A percentile compares a stretch with the other conserved stretches of the same genome.
phyloP scores from a whole-genome alignment of 2,329 filamentous ascomycete genomes.

The Cladosporium sp. region DNA sequence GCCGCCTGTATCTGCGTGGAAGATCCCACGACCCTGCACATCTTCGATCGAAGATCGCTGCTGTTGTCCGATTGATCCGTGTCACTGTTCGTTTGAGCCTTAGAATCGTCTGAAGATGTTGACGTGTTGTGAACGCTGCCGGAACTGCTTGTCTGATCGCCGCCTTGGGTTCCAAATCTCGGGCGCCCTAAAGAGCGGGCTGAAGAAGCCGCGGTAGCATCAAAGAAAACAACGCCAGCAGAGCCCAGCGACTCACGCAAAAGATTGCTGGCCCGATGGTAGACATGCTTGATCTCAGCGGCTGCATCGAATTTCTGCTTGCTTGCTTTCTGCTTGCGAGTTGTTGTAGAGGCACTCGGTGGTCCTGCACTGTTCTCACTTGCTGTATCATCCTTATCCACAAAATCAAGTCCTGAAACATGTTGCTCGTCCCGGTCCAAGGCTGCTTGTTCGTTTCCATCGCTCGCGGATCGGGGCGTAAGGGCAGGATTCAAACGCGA shows the following conservation, averaged over 20 bases:
- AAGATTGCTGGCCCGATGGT: slow-evolving; percentile 44
- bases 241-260: slow-evolving; percentile 42
- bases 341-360: too few relatives aligned
- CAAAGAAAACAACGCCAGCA: slow-evolving; percentile 42
- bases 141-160: too few relatives aligned
- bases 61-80: neutral
- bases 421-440: neutral
- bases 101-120: neutral
- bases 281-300: slow-evolving; percentile 18
- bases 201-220: slow-evolving; percentile 17
- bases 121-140: neutral
- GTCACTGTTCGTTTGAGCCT: neutral
- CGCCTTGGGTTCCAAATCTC: too few relatives aligned
- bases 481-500: too few relatives aligned
- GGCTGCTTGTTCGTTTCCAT: neutral
- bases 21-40: neutral
- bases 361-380: too few relatives aligned
- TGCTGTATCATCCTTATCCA: too few relatives aligned
- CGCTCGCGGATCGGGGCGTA: neutral
- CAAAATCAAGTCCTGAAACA: too few relatives aligned
- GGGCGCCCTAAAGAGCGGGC: neutral
- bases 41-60: neutral
- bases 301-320: neutral
- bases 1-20: neutral
- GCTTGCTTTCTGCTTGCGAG: too few relatives aligned